Conservation (phyloP, 768 basidiomycete species). For the Kwoniella shandongensis region DNA sequence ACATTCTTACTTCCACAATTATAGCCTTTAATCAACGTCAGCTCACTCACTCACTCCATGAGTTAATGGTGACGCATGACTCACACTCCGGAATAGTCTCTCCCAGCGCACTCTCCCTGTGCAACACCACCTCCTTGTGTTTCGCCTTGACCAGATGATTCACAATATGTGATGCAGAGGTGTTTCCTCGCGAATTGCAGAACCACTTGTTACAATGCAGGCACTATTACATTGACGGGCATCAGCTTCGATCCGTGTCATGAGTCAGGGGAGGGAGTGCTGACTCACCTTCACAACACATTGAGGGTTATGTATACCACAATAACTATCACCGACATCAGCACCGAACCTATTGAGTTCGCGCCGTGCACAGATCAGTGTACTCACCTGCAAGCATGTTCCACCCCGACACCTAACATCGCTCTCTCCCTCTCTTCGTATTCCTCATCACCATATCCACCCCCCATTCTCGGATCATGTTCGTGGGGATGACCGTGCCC, state of each 20-base stretch:
- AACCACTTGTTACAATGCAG: conserved; percentile 60
- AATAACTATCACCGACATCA: conserved; percentile 66
- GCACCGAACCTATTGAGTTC: background rate
- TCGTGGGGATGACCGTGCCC: conserved; percentile 1
- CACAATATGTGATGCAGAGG: conserved; percentile 97
- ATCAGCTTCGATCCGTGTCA: background rate
- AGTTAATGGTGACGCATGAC: conserved; percentile 9
- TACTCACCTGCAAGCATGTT: conserved; percentile 61
- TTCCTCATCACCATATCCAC: conserved; percentile 34
- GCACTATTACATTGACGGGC: conserved; percentile 33
- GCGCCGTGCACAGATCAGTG: too few relatives aligned
- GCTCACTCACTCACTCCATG: background rate
- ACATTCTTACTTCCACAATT: conserved; percentile 99
- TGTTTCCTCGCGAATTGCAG: conserved; percentile 97
- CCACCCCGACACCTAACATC: conserved; percentile 31
- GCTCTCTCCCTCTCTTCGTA: conserved; percentile 31
- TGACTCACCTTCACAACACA: conserved; percentile 76
- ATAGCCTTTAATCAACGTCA: conserved; percentile 58
- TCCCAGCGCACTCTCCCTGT: conserved; percentile 90
- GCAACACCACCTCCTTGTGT: conserved; percentile 97
- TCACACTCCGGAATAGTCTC: conserved; percentile 94
- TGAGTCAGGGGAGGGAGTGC: background rate
- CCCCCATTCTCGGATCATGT: conserved; percentile 4
- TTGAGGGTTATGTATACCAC: conserved; percentile 95
- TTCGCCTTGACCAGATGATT: conserved; percentile 98